Percentiles rank a stretch among this genome's conserved stretches.
These are phyloP conservation scores for Aspergillus sp. DNA, from an alignment of 2,329 filamentous ascomycete genomes.

Conservation along the genomic window DNA sequence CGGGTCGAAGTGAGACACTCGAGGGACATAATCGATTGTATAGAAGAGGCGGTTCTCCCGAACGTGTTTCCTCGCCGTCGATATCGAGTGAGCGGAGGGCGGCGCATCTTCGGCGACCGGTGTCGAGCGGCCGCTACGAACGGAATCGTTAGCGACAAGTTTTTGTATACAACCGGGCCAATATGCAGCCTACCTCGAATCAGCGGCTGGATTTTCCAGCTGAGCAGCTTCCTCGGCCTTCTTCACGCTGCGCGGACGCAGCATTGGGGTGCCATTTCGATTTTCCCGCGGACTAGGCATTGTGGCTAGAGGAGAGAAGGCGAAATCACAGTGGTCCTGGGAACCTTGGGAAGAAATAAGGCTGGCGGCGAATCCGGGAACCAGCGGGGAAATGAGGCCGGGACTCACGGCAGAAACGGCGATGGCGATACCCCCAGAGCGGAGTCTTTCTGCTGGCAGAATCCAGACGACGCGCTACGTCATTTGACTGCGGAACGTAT, in stretches of 20 bases:
- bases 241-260: constrained; percentile 26
- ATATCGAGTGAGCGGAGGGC: constrained; percentile 81
- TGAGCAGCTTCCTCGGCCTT: constrained; percentile 17
- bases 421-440: no score
- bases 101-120: constrained; percentile 81
- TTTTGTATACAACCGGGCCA: no score
- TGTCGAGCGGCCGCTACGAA: constrained; percentile 64
- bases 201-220: constrained; percentile 20
- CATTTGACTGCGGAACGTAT: not conserved
- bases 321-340: constrained; percentile 2
- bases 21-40: constrained; percentile 79
- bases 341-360: no score
- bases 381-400: no score
- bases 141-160: no score
- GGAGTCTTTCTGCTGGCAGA: no score
- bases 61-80: constrained; percentile 71
- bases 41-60: constrained; percentile 81
- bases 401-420: no score
- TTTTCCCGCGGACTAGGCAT: constrained; percentile 23
- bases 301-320: constrained; percentile 8
- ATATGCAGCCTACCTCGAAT: constrained; percentile 25
- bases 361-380: no score
- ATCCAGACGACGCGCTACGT: no score
- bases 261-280: constrained; percentile 14
- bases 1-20: constrained; percentile 92